Evolutionary conservation across 2,329 filamentous ascomycete genomes (phyloP), one percentile per base, ranked within the genome.

Genomic region (Pyricularia sp.): DNA sequence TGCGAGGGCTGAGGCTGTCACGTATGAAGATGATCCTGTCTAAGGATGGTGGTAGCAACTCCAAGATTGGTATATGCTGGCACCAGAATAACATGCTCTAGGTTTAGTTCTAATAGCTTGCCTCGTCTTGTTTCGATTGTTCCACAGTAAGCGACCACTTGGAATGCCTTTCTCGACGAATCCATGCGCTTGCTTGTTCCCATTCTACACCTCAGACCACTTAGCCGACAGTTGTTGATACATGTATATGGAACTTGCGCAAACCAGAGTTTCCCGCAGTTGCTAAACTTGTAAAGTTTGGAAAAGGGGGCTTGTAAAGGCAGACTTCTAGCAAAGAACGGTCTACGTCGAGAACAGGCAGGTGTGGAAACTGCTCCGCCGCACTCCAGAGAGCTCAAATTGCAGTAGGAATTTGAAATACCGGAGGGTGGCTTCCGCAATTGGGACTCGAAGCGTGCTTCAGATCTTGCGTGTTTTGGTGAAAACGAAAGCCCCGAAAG

Each of bases 1-100:
- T 90, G 78, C 87, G 87, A 2, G 86, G 90, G 58, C 76, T 91
- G 68, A 86, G 86, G 4, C 81, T 82, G 59, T 77, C 3, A 77
- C 78, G 3, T 81, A 73, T 30, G 72, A 73, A 69, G 71, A 72
- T 58, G 67, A 72, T 66, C 72, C 71, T 2, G 70, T 74, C 9
- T 72, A 36, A 28, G 17, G 17, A 28, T 28, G 25, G 61, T 11
- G 5, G 4, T 9, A 6, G 5, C 7, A 7, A n/a, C 20, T n/a
- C 42, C 6, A 55, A n/a, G 17, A 9, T 55, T 55, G 42, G 4
- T 55, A 10, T n/a, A 55, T 55, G 42, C 7, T 55, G 2, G 3
- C 6, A 55, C n/a, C 17, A 55, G 42, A 55, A 55, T 17, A n/a
- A 55, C 42, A n/a, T 9, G 42, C 20, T 55, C 42, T 55, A n/a